A percentile compares a stretch with the other conserved stretches of the same genome.
Conservation (phyloP, 2,329 filamentous ascomycete species). For the Trichoderma gracile region DNA sequence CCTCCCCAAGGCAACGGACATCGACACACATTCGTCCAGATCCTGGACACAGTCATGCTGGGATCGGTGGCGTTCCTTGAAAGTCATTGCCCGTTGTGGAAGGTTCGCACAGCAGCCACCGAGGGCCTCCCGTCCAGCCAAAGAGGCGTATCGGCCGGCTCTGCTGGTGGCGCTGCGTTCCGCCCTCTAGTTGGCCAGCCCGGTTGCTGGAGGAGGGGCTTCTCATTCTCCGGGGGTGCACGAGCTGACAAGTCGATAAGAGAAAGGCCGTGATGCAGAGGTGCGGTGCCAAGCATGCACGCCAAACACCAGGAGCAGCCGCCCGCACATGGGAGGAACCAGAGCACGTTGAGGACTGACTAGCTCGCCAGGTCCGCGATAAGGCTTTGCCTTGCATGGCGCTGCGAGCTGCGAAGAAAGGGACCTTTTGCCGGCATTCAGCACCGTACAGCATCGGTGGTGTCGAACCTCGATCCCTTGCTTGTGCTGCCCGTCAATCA, state of each 20-base stretch:
- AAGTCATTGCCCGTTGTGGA: conserved; percentile 32
- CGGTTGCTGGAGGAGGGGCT: neutral
- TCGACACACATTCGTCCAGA: neutral
- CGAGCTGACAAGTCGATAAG: conserved; percentile 22
- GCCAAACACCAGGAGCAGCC: neutral
- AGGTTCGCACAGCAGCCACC: conserved; percentile 32
- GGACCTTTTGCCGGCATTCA: conserved; percentile 22
- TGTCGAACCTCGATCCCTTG: neutral
- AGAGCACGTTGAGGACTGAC: neutral
- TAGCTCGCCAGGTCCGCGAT: conserved; percentile 18
- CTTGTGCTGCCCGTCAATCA: neutral
- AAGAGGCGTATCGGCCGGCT: neutral
- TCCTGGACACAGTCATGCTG: neutral
- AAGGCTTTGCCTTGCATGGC: conserved; percentile 21
- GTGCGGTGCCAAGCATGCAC: neutral
- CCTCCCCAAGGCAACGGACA: no score
- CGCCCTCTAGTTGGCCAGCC: conserved; percentile 8
- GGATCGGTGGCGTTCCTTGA: conserved; percentile 13
- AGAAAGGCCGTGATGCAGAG: conserved; percentile 5
- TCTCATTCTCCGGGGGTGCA: neutral
- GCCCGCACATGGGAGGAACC: conserved; percentile 2
- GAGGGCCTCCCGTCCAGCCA: conserved; percentile 17
- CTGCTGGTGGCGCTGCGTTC: conserved; percentile 6
- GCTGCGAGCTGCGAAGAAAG: conserved; percentile 4
- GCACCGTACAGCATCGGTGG: no score